Evolutionary conservation across 2,329 filamentous ascomycete species (phyloP), one percentile per base, ranked within the genome.

Genomic region (Helotiales sp.): DNA sequence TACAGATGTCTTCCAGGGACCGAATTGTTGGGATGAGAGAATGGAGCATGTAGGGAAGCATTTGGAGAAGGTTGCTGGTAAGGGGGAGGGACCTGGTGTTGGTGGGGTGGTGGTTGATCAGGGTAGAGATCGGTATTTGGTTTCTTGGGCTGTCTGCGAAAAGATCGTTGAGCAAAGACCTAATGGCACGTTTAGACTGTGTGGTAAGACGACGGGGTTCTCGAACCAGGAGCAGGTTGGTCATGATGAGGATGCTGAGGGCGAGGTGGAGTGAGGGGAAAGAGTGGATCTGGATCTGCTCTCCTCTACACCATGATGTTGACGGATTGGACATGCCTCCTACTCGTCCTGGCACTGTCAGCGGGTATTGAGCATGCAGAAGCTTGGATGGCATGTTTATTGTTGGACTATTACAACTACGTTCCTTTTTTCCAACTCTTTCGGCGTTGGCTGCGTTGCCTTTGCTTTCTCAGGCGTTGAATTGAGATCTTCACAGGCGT

Each of bases 31-130:
- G 92, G 89, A 95, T 58, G 81, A 87, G 57, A 81, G 90, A 24
- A 91, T 96, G 85, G 93, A 97, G 72, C 93, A 97, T 73, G 84
- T 96, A 2, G 91, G 90, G 0, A 81, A 84, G 58, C 93, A 97
- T 71, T 79, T 93, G 46, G 91, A 95, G 72, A 76, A 75, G 29
- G 76, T 74, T 0, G 75, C 74, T 4, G 3, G 71, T 17, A 29
- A 15, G 8, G 51, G 22, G 1, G 31, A 42, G 8, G 31, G 13
- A 5, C 34, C 17, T 13, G 31, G 24, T 13, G 40, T 17, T 13
- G 31, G 24, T 13, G 50, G 66, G 0, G 27, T 57, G 2, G 24
- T 30, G 19, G 42, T 33, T 22, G 46, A 48, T 31, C 46, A 48
- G 6, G 46, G 46, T 5, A 54, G 66, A 5, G 67, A 69, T 58